These are phyloP conservation scores for Phytophthora fragariaefolia DNA, from an alignment of 352 stramenopile species.

Conservation along the genomic window DNA sequence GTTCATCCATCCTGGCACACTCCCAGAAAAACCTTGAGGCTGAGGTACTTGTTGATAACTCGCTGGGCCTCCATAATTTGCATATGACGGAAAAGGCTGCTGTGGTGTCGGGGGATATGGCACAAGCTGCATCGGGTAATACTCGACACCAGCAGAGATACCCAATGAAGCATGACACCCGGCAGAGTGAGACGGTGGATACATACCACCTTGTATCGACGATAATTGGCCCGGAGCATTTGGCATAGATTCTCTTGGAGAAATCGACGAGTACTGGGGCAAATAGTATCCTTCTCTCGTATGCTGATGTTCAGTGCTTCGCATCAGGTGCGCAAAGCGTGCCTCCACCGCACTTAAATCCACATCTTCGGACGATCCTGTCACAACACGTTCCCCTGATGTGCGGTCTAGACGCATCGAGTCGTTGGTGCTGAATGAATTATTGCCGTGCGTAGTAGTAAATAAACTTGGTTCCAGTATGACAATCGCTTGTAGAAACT, in stretches of 20 bases:
- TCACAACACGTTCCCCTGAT: slow-evolving; percentile 28
- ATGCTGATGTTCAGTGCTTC: slow-evolving; percentile 50
- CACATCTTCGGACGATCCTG: slow-evolving; percentile 54
- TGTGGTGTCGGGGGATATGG: slow-evolving; percentile 32
- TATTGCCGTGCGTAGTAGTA: slow-evolving; percentile 59
- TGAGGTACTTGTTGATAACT: slow-evolving; percentile 35
- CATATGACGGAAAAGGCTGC: slow-evolving; percentile 34
- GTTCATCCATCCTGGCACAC: slow-evolving; percentile 34
- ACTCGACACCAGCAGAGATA: slow-evolving; percentile 26
- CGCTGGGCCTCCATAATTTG: slow-evolving; percentile 19
- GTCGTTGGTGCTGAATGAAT: slow-evolving; percentile 25
- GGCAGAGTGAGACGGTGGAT: slow-evolving; percentile 8
- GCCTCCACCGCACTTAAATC: slow-evolving; percentile 79
- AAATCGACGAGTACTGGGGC: slow-evolving; percentile 18
- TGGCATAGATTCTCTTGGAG: slow-evolving; percentile 10
- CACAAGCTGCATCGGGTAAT: slow-evolving; percentile 41
- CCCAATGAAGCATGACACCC: slow-evolving; percentile 23
- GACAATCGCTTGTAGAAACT: slow-evolving; percentile 72
- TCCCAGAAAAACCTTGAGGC: slow-evolving; percentile 34
- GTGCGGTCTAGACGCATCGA: slow-evolving; percentile 33
- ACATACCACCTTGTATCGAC: slow-evolving; percentile 23
- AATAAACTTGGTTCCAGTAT: slow-evolving; percentile 74
- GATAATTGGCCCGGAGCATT: slow-evolving; percentile 10
- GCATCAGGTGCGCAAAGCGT: slow-evolving; percentile 85
- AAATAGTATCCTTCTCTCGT: slow-evolving; percentile 31